phyloP scores from a whole-genome alignment of 2,329 filamentous ascomycete species.

The Neobulgaria alba region DNA sequence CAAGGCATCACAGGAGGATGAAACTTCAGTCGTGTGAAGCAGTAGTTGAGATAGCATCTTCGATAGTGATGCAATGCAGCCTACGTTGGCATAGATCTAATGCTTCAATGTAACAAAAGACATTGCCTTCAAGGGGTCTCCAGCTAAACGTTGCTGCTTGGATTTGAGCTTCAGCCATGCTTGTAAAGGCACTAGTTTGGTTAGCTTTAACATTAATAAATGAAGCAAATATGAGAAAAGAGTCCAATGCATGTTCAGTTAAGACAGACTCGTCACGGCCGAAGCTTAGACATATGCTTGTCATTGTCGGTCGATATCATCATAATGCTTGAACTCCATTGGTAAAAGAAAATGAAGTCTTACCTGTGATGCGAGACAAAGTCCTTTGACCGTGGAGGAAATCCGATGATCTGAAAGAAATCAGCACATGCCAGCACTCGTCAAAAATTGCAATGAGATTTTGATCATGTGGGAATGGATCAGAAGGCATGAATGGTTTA shows the following conservation, averaged over 20 bases:
- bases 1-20: too few relatives aligned
- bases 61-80: too few relatives aligned
- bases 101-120: too few relatives aligned
- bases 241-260: conserved; percentile 34
- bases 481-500: conserved; percentile 66
- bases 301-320: conserved; percentile 78
- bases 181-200: neutral
- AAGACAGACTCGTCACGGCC: conserved; percentile 46
- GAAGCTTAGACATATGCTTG: conserved; percentile 97
- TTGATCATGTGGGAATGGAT: conserved; percentile 31
- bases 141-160: too few relatives aligned
- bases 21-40: too few relatives aligned
- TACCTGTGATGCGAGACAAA: too few relatives aligned
- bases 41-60: too few relatives aligned
- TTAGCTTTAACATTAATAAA: neutral
- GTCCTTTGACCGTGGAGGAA: neutral
- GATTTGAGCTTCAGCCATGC: too few relatives aligned
- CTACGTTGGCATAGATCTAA: too few relatives aligned
- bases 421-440: conserved; percentile 12
- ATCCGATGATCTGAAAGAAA: conserved; percentile 3
- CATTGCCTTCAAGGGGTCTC: too few relatives aligned
- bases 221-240: neutral
- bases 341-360: neutral
- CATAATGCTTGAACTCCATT: conserved; percentile 40
- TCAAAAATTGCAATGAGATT: conserved; percentile 1